Evolutionary conservation across 192 early-diverging fungal species (phyloP).

Genomic region (Powellomyces hirtus): DNA sequence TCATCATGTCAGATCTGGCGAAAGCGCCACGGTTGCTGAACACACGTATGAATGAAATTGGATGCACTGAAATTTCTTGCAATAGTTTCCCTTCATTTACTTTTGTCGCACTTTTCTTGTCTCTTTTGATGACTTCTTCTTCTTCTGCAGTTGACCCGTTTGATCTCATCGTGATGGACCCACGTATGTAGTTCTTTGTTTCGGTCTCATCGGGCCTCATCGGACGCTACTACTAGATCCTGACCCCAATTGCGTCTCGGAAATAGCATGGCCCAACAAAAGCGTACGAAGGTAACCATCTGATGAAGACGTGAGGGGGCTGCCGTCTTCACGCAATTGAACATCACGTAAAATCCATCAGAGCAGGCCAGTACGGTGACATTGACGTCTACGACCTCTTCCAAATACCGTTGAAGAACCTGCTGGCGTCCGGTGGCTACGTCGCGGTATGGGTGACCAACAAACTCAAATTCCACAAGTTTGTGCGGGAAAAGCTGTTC

Average conservation of each 20-base stretch:
- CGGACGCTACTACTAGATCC: not conserved
- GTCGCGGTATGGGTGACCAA: constrained; percentile 76
- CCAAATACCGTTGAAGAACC: constrained; percentile 52
- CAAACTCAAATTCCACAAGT: constrained; percentile 54
- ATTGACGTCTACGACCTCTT: constrained; percentile 69
- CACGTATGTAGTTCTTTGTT: not conserved
- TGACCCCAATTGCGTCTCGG: constrained; percentile 61
- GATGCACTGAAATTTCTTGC: too few species aligned
- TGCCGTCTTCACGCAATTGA: constrained; percentile 24
- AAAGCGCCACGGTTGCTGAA: not conserved
- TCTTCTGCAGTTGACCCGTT: constrained; percentile 2
- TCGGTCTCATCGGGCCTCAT: too few species aligned
- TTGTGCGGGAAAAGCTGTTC: constrained; percentile 67
- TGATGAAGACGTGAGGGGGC: not conserved
- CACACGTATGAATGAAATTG: constrained; percentile 1
- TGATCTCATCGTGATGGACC: constrained; percentile 26
- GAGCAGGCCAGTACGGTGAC: constrained; percentile 51
- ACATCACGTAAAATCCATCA: too few species aligned
- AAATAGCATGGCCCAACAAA: constrained; percentile 65
- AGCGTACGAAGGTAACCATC: constrained; percentile 45
- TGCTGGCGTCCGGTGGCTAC: constrained; percentile 38
- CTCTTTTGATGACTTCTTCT: too few species aligned
- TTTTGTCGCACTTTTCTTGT: not conserved
- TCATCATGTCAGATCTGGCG: constrained; percentile 33
- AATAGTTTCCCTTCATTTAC: not conserved